These are phyloP conservation scores for Asterionellopsis glacialis DNA, from an alignment of 108 stramenopile species.

Conservation along the genomic window DNA sequence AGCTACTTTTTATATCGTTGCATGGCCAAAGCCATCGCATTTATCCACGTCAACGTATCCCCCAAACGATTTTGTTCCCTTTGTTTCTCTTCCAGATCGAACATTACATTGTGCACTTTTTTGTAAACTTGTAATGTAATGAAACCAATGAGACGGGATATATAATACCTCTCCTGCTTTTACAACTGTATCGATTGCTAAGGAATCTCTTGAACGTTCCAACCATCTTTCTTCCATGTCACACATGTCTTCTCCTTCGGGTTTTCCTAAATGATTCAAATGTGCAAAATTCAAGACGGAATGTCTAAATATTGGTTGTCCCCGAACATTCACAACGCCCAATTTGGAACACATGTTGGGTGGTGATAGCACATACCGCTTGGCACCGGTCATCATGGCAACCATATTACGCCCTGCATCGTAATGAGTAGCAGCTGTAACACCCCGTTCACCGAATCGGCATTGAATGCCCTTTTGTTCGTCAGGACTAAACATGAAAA, in stretches of 20 bases:
- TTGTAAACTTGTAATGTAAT: conserved; percentile 86
- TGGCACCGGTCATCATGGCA: conserved; percentile 90
- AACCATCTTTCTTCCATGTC: conserved; percentile 62
- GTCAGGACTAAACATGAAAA: conserved; percentile 59
- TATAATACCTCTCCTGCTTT: conserved; percentile 90
- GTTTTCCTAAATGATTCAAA: conserved; percentile 43
- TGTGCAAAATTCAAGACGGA: conserved; percentile 80
- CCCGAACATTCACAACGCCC: conserved; percentile 55
- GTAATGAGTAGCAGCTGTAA: conserved; percentile 94
- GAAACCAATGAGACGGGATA: conserved; percentile 91
- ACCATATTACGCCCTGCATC: conserved; percentile 92
- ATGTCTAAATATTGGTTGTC: conserved; percentile 80
- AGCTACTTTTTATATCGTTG: too few relatives aligned
- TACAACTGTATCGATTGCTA: conserved; percentile 80
- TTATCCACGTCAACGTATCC: conserved; percentile 33
- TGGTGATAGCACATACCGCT: conserved; percentile 90
- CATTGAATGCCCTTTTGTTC: conserved; percentile 87
- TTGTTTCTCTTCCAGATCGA: conserved; percentile 56
- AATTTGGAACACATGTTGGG: conserved; percentile 76
- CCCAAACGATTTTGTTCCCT: conserved; percentile 60
- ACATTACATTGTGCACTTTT: conserved; percentile 93
- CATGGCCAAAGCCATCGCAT: conserved; percentile 10
- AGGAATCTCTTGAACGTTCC: conserved; percentile 32
- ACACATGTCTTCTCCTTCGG: conserved; percentile 37
- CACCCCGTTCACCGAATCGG: conserved; percentile 82